Conservation (phyloP, 768 basidiomycete genomes). For the Tricholoma bakamatsutake region DNA sequence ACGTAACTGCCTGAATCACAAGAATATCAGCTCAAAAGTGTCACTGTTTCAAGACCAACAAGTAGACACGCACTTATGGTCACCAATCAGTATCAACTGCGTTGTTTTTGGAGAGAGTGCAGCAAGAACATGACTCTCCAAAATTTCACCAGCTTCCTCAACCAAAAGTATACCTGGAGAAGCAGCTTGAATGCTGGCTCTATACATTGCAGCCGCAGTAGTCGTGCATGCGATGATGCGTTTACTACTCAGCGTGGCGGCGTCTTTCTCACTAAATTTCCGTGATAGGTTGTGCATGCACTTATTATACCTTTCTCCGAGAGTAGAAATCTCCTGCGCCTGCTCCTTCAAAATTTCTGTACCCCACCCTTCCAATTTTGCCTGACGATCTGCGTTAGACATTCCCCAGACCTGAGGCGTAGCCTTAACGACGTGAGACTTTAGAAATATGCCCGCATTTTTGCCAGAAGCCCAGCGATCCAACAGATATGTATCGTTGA, state of each 20-base stretch:
- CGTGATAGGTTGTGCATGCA: neutral
- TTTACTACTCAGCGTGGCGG: conserved; percentile 22
- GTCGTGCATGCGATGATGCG: conserved; percentile 63
- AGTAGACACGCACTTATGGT: conserved; percentile 46
- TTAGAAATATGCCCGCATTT: neutral
- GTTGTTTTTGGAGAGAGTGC: conserved; percentile 38
- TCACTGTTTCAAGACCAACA: neutral
- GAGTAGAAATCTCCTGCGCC: neutral
- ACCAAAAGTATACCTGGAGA: conserved; percentile 50
- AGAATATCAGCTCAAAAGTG: neutral
- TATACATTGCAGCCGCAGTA: conserved; percentile 59
- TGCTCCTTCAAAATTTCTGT: neutral
- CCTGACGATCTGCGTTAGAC: neutral
- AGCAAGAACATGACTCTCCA: conserved; percentile 59
- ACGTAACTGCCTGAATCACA: conserved; percentile 50
- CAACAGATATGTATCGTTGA: neutral
- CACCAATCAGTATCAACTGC: conserved; percentile 62
- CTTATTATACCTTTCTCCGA: neutral
- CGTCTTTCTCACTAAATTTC: neutral
- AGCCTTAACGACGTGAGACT: neutral
- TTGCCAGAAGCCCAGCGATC: neutral
- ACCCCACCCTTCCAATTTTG: neutral
- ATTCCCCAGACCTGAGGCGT: neutral
- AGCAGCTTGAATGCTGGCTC: conserved; percentile 36
- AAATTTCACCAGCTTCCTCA: conserved; percentile 66